Evolutionary conservation across 2,329 filamentous ascomycete genomes (phyloP), one percentile per base, ranked within the genome.

Genomic region (Talaromyces sp.): DNA sequence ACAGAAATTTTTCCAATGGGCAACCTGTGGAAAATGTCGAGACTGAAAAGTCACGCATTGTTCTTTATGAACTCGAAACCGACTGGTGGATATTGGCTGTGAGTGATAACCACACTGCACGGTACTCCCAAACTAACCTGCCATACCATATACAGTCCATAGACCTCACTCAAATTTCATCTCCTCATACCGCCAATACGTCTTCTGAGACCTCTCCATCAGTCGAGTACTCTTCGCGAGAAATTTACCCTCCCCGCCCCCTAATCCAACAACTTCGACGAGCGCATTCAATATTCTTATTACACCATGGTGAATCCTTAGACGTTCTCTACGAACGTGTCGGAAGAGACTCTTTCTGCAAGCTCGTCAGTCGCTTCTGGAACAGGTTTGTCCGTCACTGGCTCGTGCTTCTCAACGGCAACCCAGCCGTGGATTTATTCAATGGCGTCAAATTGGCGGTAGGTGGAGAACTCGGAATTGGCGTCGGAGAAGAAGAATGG

Each of bases 11-110:
- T 76, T 90, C 93, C 1, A 84, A 86, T 65, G 91, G 88, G 64
- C 83, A 88, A 67, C 76, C 90, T 1, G 85, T 97, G 42, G 91
- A 96, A 70, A 87, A 87, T 9, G 88, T 99, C 64, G 95, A 99
- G 72, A 98, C 95, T 1, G 91, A 96, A 70, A 95, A 91, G 79
- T 87, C 89, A 57, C 86, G 93, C 35, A 88, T 97, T 37, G 83
- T 98, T 37, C 79, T 97, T 50, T 87, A 92, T 70, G 92, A 99
- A 79, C 78, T 99, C 67, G 93, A 99, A 75, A 81, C 85, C 16
- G 90, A 90, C 33, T 99, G 95, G 95, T 99, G 96, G 96, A 88
- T 98, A 66, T 80, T 98, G 64, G 93, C 92, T 65, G 92, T 96
- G 81, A 72, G 90, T 79, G 58, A 44, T 25, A 48, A 16, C 5